These are phyloP conservation scores for Rosa rugosa DNA, from an alignment of 306 rosid genomes.

Conservation along the genomic window DNA sequence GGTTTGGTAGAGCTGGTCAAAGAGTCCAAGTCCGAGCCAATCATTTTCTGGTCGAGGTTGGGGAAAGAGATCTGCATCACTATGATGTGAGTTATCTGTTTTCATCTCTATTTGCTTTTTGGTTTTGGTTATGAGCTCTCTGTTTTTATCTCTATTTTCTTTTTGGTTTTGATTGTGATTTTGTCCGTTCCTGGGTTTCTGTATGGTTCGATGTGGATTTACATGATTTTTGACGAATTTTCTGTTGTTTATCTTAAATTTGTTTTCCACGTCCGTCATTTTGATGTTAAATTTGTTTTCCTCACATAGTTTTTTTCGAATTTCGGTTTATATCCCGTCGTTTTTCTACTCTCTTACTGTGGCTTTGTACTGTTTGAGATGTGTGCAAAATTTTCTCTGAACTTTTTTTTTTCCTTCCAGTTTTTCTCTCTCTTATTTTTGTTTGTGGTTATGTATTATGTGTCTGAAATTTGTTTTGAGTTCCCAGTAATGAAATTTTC, in stretches of 20 bases:
- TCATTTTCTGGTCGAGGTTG: constrained; percentile 48
- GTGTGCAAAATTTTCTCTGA: neutral
- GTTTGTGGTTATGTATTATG: neutral
- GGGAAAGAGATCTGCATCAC: constrained; percentile 41
- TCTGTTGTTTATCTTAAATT: neutral
- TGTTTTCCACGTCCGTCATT: neutral
- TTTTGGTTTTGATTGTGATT: too few relatives aligned
- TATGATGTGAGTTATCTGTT: constrained; percentile 49
- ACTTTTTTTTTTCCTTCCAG: neutral
- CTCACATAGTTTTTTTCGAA: neutral
- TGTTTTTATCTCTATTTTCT: too few relatives aligned
- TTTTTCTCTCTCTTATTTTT: neutral
- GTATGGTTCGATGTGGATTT: neutral
- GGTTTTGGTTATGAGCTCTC: neutral
- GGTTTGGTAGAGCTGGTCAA: constrained; percentile 33
- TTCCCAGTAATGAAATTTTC: neutral
- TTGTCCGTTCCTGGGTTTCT: neutral
- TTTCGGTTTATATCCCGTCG: neutral
- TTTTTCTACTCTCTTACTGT: too few relatives aligned
- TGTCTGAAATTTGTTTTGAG: neutral
- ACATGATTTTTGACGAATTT: neutral
- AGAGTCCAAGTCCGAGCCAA: constrained; percentile 45
- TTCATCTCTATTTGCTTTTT: neutral
- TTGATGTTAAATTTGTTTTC: neutral
- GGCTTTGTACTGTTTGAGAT: neutral